Evolutionary conservation across 495 filamentous ascomycete genomes (phyloP), one percentile per base, ranked within the genome.

Genomic region (Penicillium ucsense): DNA sequence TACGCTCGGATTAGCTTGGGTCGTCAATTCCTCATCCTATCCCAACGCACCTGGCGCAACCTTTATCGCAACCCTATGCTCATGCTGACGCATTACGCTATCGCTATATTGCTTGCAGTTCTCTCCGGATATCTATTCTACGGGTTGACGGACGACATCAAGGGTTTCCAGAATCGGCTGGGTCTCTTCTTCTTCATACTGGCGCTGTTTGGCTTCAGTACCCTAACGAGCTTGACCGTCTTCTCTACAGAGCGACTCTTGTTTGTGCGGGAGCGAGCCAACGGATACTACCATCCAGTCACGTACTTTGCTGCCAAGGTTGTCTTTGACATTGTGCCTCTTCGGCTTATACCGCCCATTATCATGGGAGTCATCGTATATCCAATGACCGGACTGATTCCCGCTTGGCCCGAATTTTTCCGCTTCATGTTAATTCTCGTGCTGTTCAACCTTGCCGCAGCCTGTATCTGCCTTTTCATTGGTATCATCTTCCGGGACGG

Each of bases 71-170:
- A 99, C 64, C 92, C 92, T 11, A 89, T 96, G 82, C 71, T 99
- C 39, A 99, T 99, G 92, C 77, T 99, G 41, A 95, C 94, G 0
- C 92, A 99, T 70, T 99, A 99, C 63, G 91, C 90, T n/a, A 97
- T 96, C 54, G 87, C 92, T 20, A 96, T 99, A 51, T 68, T 97
- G 1, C 78, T 99, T 8, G 92, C 90, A 11, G 90, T 95, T 29
- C 82, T 99, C 43, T 89, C 89, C 32, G 92, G 92, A 11, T 96
- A 83, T 63, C 80, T 99, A 27, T 99, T 96, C 75, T 99, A 95
- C 52, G 92, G 94, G 6, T 69, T 99, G 51, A 95, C 87, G 20
- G 86, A 94, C 61, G 88, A 97, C 60, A 95, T 99, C 59, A 82
- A 86, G 48, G 94, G 92, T 39, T 99, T 99, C 77, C 92, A 99